A percentile compares a stretch with the other conserved stretches of the same genome.
Evolutionary conservation across 441 rosid genomes (phyloP).

Genomic region (Lagerstroemia fauriei): DNA sequence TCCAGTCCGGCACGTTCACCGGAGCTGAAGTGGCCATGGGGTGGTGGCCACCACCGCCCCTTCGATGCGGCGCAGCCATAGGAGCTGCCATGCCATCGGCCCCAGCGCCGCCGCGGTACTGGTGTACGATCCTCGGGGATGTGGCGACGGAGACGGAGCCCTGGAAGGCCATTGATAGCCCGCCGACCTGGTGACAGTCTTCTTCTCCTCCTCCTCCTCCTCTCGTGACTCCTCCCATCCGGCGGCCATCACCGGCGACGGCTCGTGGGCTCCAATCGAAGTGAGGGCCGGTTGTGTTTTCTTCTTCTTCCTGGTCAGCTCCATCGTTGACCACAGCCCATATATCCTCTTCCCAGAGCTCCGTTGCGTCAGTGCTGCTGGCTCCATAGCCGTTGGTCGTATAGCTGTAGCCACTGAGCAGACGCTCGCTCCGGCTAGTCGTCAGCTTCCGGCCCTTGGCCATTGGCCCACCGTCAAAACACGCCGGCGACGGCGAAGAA

Average conservation of each 20-base stretch:
- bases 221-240: slow-evolving; percentile 28
- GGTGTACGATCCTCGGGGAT: slow-evolving; percentile 71
- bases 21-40: slow-evolving; percentile 83
- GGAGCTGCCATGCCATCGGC: slow-evolving; percentile 29
- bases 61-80: background rate
- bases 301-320: slow-evolving; percentile 35
- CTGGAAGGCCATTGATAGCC: slow-evolving; percentile 68
- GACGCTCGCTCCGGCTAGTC: slow-evolving; percentile 58
- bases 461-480: slow-evolving; percentile 32
- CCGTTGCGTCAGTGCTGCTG: slow-evolving; percentile 48
- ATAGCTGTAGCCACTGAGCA: slow-evolving; percentile 56
- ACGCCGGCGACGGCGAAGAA: background rate
- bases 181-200: slow-evolving; percentile 49
- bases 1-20: slow-evolving; percentile 89
- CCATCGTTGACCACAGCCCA: slow-evolving; percentile 69
- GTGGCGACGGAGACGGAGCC: slow-evolving; percentile 37
- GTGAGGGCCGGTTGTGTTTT: slow-evolving; percentile 14
- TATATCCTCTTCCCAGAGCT: slow-evolving; percentile 79
- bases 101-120: slow-evolving; percentile 49
- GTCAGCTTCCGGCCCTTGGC: slow-evolving; percentile 73
- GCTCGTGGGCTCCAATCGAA: slow-evolving; percentile 40
- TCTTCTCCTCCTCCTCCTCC: slow-evolving; percentile 12
- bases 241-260: background rate
- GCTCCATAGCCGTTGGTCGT: slow-evolving; percentile 34
- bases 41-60: slow-evolving; percentile 33